Evolutionary conservation across 345 rosid species (phyloP).

Genomic region (Populus alba): DNA sequence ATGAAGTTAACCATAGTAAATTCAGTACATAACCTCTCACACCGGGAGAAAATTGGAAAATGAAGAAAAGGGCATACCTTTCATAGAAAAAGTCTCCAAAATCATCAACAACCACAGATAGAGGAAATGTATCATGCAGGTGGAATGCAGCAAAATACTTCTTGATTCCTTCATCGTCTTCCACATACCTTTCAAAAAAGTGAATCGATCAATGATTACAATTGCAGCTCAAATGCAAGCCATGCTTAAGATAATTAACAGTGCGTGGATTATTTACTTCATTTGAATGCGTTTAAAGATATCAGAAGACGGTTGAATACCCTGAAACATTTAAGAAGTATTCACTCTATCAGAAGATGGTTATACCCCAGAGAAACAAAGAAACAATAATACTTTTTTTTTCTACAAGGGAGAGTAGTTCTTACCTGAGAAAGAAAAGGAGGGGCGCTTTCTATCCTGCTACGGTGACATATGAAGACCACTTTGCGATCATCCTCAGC

Average conservation of each 20-base stretch:
- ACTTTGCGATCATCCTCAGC: constrained; percentile 29
- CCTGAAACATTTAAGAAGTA: constrained; percentile 34
- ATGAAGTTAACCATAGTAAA: not conserved
- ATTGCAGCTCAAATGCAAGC: not conserved
- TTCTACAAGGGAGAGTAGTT: not conserved
- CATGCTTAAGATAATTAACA: not conserved
- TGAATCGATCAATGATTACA: not conserved
- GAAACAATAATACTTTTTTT: not conserved
- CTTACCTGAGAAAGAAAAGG: constrained; percentile 69
- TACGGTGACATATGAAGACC: constrained; percentile 68
- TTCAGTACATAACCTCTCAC: not conserved
- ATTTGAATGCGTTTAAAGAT: constrained; percentile 61
- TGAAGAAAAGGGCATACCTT: constrained; percentile 31
- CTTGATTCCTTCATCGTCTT: constrained; percentile 69
- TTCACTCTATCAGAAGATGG: not conserved
- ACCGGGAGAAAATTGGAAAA: not conserved
- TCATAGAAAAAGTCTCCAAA: constrained; percentile 67
- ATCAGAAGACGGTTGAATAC: constrained; percentile 58
- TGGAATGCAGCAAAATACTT: constrained; percentile 89
- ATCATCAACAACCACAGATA: constrained; percentile 67
- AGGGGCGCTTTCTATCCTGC: constrained; percentile 55
- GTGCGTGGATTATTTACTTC: constrained; percentile 45
- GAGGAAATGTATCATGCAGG: constrained; percentile 50
- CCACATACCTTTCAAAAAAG: constrained; percentile 51
- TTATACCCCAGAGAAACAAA: not conserved